Percentiles rank a stretch among this genome's conserved stretches.
These are phyloP conservation scores for Samsoniella hepiali DNA, from an alignment of 2,329 filamentous ascomycete species.

Conservation along the genomic window DNA sequence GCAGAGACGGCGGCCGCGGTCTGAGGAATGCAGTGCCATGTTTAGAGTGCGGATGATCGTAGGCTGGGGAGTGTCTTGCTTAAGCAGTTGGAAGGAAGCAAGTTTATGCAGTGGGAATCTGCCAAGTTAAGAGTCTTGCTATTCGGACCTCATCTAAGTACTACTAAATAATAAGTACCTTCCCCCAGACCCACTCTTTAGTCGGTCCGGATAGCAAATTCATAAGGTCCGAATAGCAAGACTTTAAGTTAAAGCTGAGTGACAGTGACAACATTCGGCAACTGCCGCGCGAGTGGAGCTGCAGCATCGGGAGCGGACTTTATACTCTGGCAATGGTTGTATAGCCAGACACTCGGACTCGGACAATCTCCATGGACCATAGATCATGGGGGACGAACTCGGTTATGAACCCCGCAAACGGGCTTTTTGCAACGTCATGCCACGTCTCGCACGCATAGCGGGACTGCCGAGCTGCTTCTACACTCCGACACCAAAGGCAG, in stretches of 20 bases:
- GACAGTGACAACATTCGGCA: background rate
- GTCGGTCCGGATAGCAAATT: too few species aligned
- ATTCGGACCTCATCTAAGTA: too few species aligned
- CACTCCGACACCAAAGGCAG: too few species aligned
- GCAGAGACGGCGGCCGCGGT: too few species aligned
- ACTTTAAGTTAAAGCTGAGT: too few species aligned
- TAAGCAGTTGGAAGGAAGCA: background rate
- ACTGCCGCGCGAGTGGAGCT: background rate
- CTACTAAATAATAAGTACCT: too few species aligned
- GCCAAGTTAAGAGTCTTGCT: background rate
- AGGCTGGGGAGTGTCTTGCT: background rate
- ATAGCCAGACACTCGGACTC: background rate
- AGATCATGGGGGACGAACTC: background rate
- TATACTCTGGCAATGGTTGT: background rate
- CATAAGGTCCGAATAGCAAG: too few species aligned
- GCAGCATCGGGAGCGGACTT: slow-evolving; percentile 2
- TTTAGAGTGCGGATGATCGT: background rate
- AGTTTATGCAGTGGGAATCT: background rate
- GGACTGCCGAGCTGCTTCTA: too few species aligned
- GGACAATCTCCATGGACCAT: background rate
- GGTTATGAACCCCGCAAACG: background rate
- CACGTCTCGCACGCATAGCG: background rate
- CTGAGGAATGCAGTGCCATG: too few species aligned
- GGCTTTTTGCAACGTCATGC: background rate
- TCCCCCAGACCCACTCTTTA: too few species aligned